Conservation (phyloP, 2,329 filamentous ascomycete genomes). For the Colletotrichum neosansevieriae region DNA sequence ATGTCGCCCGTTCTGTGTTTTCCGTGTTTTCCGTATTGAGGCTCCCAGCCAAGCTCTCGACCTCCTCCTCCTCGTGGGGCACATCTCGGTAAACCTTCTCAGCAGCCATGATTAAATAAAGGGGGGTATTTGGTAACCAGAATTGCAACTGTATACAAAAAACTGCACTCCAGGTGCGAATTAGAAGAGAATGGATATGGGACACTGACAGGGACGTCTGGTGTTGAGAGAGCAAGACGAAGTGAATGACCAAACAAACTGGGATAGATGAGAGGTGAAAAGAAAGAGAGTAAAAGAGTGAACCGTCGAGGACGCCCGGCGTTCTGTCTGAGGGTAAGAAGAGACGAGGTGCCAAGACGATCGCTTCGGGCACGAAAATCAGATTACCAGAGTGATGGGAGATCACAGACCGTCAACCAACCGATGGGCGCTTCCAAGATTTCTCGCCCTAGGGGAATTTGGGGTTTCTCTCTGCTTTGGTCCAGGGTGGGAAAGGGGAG, state of each 20-base stretch:
- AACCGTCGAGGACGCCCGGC: slow-evolving; percentile 2
- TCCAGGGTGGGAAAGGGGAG: background rate
- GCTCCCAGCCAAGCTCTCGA: slow-evolving; percentile 39
- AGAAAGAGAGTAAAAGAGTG: background rate
- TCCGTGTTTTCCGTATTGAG: slow-evolving; percentile 36
- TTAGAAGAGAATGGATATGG: slow-evolving; percentile 2
- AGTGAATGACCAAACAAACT: slow-evolving; percentile 13
- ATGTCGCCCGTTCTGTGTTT: slow-evolving; percentile 10
- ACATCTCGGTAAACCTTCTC: slow-evolving; percentile 37
- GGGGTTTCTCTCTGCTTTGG: no score
- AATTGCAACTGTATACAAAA: background rate
- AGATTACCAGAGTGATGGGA: slow-evolving; percentile 24
- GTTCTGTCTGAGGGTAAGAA: slow-evolving; percentile 35
- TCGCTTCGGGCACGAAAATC: slow-evolving; percentile 35
- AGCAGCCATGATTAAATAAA: slow-evolving; percentile 35
- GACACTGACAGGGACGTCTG: slow-evolving; percentile 1
- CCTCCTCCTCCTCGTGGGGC: slow-evolving; percentile 42
- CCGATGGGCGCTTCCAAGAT: background rate
- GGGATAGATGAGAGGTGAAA: background rate
- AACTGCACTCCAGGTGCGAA: slow-evolving; percentile 38
- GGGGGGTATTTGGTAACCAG: background rate
- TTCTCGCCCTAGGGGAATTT: no score
- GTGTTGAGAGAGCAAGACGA: background rate
- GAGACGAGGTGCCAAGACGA: slow-evolving; percentile 38
- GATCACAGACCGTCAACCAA: slow-evolving; percentile 17